These are phyloP conservation scores for Cryptomeria japonica DNA, from an alignment of 75 land plant genomes.

Conservation along the genomic window DNA sequence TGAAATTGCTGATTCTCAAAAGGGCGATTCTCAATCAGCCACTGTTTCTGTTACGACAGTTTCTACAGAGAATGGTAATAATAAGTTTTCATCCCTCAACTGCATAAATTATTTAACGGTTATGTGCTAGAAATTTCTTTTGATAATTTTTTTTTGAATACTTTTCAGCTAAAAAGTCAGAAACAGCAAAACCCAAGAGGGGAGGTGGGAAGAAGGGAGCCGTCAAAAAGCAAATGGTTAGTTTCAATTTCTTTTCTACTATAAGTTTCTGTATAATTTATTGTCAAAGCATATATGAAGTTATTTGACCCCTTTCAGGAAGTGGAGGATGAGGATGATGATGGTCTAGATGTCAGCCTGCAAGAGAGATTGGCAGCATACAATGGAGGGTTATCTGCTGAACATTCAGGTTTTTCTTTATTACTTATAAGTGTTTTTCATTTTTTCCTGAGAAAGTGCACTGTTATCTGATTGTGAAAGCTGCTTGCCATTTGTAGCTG, in stretches of 20 bases:
- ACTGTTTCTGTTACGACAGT: not conserved
- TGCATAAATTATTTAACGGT: not conserved
- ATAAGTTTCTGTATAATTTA: not conserved
- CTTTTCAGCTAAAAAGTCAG: not conserved
- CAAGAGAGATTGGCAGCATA: conserved; percentile 51
- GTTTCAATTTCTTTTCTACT: not conserved
- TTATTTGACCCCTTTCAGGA: conserved; percentile 5
- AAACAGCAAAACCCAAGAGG: conserved; percentile 1
- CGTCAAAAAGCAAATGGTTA: conserved; percentile 5
- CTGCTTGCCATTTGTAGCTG: not conserved
- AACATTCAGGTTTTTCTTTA: conserved; percentile 16
- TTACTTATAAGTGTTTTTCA: not conserved
- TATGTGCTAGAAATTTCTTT: not conserved
- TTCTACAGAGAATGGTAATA: conserved; percentile 10
- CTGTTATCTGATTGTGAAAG: not conserved
- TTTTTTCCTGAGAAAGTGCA: not conserved
- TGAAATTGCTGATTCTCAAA: conserved; percentile 1
- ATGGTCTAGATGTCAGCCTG: conserved; percentile 35
- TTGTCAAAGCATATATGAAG: not conserved
- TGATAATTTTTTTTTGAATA: not conserved
- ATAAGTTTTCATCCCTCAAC: no score
- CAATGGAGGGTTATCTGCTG: conserved; percentile 47
- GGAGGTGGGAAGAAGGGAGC: conserved; percentile 11
- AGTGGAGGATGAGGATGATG: conserved; percentile 43
- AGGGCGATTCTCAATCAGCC: not conserved